phyloP scores from a whole-genome alignment of 108 stramenopile genomes.

The Pseudonitzschia pungens region DNA sequence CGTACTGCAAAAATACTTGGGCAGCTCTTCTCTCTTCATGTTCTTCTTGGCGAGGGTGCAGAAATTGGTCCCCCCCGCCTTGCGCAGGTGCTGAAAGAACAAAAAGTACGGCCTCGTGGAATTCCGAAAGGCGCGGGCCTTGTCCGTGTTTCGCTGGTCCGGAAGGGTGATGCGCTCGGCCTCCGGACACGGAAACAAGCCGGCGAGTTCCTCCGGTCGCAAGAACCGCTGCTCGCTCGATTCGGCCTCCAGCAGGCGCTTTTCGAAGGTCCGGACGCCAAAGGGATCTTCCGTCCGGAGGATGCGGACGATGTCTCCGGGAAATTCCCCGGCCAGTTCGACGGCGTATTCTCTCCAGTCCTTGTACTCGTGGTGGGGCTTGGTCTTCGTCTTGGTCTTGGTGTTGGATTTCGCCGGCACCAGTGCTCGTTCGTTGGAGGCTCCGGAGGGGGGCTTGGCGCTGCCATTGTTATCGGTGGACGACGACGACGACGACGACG shows the following conservation, averaged over 20 bases:
- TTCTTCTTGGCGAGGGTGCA: constrained; percentile 74
- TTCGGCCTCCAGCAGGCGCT: constrained; percentile 51
- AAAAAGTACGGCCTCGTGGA: constrained; percentile 48
- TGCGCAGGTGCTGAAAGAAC: constrained; percentile 82
- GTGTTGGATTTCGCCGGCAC: too few relatives aligned
- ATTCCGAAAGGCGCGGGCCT: constrained; percentile 57
- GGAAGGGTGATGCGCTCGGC: constrained; percentile 71
- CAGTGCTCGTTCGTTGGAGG: neutral
- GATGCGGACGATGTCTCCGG: constrained; percentile 42
- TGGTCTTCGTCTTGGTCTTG: neutral
- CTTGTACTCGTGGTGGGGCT: constrained; percentile 19
- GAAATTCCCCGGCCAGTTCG: constrained; percentile 49
- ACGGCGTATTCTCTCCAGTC: constrained; percentile 52
- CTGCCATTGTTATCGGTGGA: neutral
- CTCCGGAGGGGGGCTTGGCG: neutral
- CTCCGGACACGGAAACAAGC: constrained; percentile 76
- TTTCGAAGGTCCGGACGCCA: constrained; percentile 63
- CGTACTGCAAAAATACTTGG: constrained; percentile 52
- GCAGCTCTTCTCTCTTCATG: constrained; percentile 49
- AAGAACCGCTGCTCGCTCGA: constrained; percentile 39
- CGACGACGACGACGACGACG: too few relatives aligned
- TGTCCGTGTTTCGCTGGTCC: constrained; percentile 55
- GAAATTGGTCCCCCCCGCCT: constrained; percentile 83
- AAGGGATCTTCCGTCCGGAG: constrained; percentile 70
- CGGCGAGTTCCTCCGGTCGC: constrained; percentile 41